Evolutionary conservation across 1,284 basidiomycete species (phyloP), one percentile per base, ranked within the genome.

Genomic region (Malassezia yamatoensis): DNA sequence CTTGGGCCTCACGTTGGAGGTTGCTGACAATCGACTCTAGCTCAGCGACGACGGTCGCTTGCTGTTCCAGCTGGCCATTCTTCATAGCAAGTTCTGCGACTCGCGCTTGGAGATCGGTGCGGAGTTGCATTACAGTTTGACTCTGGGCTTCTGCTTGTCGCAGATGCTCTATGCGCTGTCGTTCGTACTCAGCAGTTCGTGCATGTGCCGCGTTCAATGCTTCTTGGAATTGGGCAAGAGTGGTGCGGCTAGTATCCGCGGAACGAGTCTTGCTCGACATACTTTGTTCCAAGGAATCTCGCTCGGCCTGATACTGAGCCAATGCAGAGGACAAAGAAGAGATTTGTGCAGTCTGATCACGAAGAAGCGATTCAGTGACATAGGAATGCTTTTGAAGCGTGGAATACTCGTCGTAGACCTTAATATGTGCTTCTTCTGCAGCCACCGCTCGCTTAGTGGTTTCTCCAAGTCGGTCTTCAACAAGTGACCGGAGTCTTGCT

Each of bases 161-260:
- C 38, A 65, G 66, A 52, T 74, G 68, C 47, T 68, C 65, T 3
- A 54, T 36, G 75, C 88, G 85, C 65, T 87, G 81, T 8, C 79
- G 72, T 68, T 94, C 87, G 38, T 91, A 80, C 75, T 96, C 90
- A 16, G 83, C 81, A 1, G 86, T 81, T n/a, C 90, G 84, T 3
- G 81, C 77, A 4, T 85, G 83, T 9, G 89, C 83, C 0, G 87
- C 82, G 41, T 82, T 79, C 49, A 98, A 78, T 0, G 89, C 88
- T 12, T 79, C 78, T 50, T 87, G 85, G 5, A 88, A 83, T 76
- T 94, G 88, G 49, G 90, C 87, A 51, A 98, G 79, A 1, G 90
- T 83, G 21, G 83, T 82, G 29, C 93, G 77, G 74, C 96, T 90
- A 65, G 89, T 85, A 49, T 90, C 88, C 32, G 89, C 79, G 29